Base-by-base conservation (phyloP, 2,329 filamentous ascomycete species). In the Botryotinia narcissicola region DNA sequence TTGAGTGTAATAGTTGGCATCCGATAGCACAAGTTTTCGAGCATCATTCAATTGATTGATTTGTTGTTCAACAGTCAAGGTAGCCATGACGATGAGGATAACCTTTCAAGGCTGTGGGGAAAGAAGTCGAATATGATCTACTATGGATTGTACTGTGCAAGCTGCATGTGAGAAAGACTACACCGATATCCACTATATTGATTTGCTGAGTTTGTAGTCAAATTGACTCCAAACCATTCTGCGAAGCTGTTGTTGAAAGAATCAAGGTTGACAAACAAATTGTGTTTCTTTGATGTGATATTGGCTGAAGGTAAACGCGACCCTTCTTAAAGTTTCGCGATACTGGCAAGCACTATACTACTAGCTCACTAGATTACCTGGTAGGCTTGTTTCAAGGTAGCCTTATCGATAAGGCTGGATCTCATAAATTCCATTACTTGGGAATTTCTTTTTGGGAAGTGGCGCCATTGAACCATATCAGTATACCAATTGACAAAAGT, bases 41-140 rank as follows among this genome's bases (percentile, higher is more conserved):
- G 96, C 96, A 79, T 93, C 91, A 82, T 97, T 91, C 78, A 99
- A 91, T 86, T 98, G 95, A 79, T 90, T 89, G 80, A 98, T 89
- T 83, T 95, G 93, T 80, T 94, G 91, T 80, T 88, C 86, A 75
- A 94, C 87, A 46, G 89, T 88, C 72, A 89, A 85, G 74, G 83
- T 79, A 78, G 88, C 86, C 87, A 91, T 90, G 62, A 67, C 37
- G 67, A 67, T 75, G 75, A 57, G 62, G 73, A 57, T 63, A 66
- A 69, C 70, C 74, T 74, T 62, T 18, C 66, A 70, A 68, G 44
- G 54, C 62, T 35, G 51, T n/a, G 40, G 63, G 51, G 40, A 69
- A 46, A 48, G 63, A 68, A 46, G 44, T 73, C 64, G 67, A 54
- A 80, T 57, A 32, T 57, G 76, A 73, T 79, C 76, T 78, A 79